These are phyloP conservation scores for Pontederia crassipes DNA, from an alignment of 176 grass and related monocot species.

Conservation along the genomic window DNA sequence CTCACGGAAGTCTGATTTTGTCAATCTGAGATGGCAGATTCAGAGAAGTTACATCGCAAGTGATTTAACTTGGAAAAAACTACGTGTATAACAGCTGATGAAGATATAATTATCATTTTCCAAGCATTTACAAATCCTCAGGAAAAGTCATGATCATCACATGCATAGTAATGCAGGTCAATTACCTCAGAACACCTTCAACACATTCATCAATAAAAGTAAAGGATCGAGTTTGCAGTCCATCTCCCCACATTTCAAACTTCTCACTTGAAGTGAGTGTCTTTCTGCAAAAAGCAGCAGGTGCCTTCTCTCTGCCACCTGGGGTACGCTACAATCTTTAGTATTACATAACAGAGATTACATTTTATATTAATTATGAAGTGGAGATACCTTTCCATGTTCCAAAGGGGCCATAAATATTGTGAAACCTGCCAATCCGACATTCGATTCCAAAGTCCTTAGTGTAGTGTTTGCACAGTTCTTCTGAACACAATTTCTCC, in stretches of 20 bases:
- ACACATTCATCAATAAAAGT: constrained; percentile 23
- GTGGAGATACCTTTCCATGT: constrained; percentile 12
- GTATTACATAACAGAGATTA: too few relatives aligned
- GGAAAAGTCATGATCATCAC: too few relatives aligned
- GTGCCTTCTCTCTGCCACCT: constrained; percentile 21
- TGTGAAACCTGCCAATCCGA: constrained; percentile 20
- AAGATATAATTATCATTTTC: too few relatives aligned
- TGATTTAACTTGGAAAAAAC: too few relatives aligned
- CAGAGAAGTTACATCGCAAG: too few relatives aligned
- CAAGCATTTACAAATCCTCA: too few relatives aligned
- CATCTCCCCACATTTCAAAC: constrained; percentile 23
- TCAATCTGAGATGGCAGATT: constrained; percentile 1
- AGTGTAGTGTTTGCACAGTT: constrained; percentile 21
- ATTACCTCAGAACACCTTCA: constrained; percentile 21
- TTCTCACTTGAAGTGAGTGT: constrained; percentile 8
- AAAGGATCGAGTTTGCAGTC: constrained; percentile 19
- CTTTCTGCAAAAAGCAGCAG: constrained; percentile 19
- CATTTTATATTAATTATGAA: background rate
- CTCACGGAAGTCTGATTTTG: constrained; percentile 14
- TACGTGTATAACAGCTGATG: too few relatives aligned
- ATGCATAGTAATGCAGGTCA: too few relatives aligned
- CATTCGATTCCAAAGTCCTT: constrained; percentile 22
- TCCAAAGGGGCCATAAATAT: constrained; percentile 19
- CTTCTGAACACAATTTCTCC: constrained; percentile 13
- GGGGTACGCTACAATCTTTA: background rate